phyloP scores from a whole-genome alignment of 805 yeast species.

The Starmerella cellae region DNA sequence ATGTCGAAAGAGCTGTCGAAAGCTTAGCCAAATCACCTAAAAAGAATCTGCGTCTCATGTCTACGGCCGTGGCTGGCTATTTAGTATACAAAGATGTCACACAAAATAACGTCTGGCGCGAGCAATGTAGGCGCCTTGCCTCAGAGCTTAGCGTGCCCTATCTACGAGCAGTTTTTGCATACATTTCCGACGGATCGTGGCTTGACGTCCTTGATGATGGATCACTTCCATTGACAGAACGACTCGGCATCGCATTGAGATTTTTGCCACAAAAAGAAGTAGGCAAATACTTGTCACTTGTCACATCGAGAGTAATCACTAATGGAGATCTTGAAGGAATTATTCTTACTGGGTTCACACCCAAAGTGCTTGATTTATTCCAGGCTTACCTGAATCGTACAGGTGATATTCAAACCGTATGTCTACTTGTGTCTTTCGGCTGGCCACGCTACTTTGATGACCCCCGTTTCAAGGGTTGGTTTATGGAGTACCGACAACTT shows the following conservation, averaged over 20 bases:
- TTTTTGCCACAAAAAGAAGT: slow-evolving; percentile 68
- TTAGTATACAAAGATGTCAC: slow-evolving; percentile 44
- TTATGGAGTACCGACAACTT: slow-evolving; percentile 48
- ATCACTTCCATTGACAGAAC: slow-evolving; percentile 73
- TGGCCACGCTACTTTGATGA: slow-evolving; percentile 74
- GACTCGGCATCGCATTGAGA: slow-evolving; percentile 80
- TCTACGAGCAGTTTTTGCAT: slow-evolving; percentile 81
- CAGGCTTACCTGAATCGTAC: slow-evolving; percentile 83
- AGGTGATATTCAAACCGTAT: slow-evolving; percentile 83
- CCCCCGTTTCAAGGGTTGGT: slow-evolving; percentile 64
- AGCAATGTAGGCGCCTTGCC: slow-evolving; percentile 78
- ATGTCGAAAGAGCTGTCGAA: slow-evolving; percentile 64
- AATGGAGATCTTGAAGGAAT: slow-evolving; percentile 86
- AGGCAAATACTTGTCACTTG: slow-evolving; percentile 51
- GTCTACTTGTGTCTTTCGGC: slow-evolving; percentile 65
- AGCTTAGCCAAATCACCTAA: slow-evolving; percentile 63
- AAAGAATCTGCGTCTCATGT: slow-evolving; percentile 61
- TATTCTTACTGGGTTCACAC: slow-evolving; percentile 82
- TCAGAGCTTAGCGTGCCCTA: slow-evolving; percentile 84
- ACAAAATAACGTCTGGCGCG: slow-evolving; percentile 75
- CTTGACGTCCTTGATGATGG: slow-evolving; percentile 87
- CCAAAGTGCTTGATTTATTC: slow-evolving; percentile 62
- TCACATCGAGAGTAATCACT: slow-evolving; percentile 56
- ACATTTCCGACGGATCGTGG: slow-evolving; percentile 89
- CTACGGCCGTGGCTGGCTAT: slow-evolving; percentile 89